Evolutionary conservation across 352 stramenopile species (phyloP).

Genomic region (Phytophthora pinifolia): DNA sequence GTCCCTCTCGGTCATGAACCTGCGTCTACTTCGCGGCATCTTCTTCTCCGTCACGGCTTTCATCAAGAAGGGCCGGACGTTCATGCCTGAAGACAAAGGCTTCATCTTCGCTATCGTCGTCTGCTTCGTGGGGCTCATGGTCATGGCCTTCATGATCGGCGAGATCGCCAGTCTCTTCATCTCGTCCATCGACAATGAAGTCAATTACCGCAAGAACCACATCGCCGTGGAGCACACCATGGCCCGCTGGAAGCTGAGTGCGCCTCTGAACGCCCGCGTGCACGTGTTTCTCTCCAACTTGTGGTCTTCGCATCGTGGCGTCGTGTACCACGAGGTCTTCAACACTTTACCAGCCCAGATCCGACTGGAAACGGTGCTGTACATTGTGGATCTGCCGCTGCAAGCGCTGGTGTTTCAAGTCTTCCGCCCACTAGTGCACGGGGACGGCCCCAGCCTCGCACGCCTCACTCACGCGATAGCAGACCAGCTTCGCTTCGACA

Average conservation of each 20-base stretch:
- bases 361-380: conserved; percentile 40
- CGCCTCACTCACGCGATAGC: conserved; percentile 13
- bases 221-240: conserved; percentile 57
- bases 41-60: conserved; percentile 64
- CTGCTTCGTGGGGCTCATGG: conserved; percentile 51
- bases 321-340: conserved; percentile 61
- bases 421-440: conserved; percentile 24
- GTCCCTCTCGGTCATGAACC: conserved; percentile 30
- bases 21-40: conserved; percentile 50
- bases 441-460: conserved; percentile 13
- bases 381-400: conserved; percentile 46
- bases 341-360: conserved; percentile 46
- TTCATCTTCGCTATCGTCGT: conserved; percentile 54
- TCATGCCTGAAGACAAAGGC: conserved; percentile 31
- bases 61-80: conserved; percentile 55
- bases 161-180: conserved; percentile 72
- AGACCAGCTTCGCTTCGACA: conserved; percentile 45
- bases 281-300: conserved; percentile 52
- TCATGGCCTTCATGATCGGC: conserved; percentile 73
- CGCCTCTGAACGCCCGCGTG: conserved; percentile 39
- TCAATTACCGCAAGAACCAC: conserved; percentile 66
- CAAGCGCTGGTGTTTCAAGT: conserved; percentile 33
- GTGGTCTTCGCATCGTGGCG: conserved; percentile 54
- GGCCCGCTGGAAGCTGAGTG: conserved; percentile 44
- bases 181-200: conserved; percentile 61